phyloP scores from a whole-genome alignment of 2,329 filamentous ascomycete genomes.

The Malbranchea cinnamomea region DNA sequence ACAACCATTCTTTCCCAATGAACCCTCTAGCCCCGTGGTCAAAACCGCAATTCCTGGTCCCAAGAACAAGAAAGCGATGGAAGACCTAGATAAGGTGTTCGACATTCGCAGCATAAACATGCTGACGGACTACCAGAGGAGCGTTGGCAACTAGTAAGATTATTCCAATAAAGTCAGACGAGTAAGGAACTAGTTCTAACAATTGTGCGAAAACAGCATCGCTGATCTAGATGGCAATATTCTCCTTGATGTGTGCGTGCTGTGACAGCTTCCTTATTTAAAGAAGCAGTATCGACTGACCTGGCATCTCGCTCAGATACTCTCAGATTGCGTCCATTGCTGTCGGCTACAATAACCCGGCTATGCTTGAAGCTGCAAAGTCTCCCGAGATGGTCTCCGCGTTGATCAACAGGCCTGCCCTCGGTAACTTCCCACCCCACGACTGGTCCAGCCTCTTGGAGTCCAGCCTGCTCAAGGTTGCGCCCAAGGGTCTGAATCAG shows the following conservation, averaged over 20 bases:
- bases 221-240: constrained; percentile 37
- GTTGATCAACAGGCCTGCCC: constrained; percentile 74
- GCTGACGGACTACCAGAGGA: constrained; percentile 60
- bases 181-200: too few species aligned
- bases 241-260: constrained; percentile 34
- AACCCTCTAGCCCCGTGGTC: constrained; percentile 41
- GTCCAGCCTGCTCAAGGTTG: constrained; percentile 65
- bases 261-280: not conserved
- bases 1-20: constrained; percentile 42
- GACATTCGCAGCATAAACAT: constrained; percentile 78
- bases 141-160: constrained; percentile 63
- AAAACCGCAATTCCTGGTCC: constrained; percentile 58
- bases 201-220: constrained; percentile 22
- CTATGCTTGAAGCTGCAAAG: constrained; percentile 52
- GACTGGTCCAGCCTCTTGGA: constrained; percentile 72
- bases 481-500: constrained; percentile 69
- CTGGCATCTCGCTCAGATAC: constrained; percentile 37
- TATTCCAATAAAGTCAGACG: too few species aligned
- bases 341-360: constrained; percentile 81
- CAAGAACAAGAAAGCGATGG: constrained; percentile 51
- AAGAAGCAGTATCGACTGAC: not conserved
- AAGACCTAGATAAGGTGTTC: constrained; percentile 63
- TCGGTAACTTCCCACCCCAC: constrained; percentile 78
- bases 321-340: constrained; percentile 89
- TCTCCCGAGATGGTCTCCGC: constrained; percentile 66